Conservation (phyloP, 2,329 filamentous ascomycete genomes). For the Tolypocladium nubicola region DNA sequence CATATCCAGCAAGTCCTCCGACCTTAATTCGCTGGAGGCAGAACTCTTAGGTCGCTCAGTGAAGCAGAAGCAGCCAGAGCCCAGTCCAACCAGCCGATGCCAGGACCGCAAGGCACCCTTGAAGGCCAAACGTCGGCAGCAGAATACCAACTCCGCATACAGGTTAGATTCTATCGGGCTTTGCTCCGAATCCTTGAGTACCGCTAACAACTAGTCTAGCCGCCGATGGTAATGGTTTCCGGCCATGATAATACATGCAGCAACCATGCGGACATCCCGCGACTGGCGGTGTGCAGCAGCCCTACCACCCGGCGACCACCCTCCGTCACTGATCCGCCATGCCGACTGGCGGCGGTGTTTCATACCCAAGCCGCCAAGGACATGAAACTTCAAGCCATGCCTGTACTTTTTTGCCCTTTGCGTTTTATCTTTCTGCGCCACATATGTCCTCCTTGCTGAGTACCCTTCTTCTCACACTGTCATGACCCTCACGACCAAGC, state of each 20-base stretch:
- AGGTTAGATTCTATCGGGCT: constrained; percentile 15
- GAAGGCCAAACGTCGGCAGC: constrained; percentile 20
- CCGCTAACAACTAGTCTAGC: constrained; percentile 8
- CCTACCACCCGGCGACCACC: not conserved
- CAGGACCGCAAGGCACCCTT: constrained; percentile 7
- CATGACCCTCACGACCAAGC: constrained; percentile 17
- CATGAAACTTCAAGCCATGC: not conserved
- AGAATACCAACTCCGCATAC: constrained; percentile 26
- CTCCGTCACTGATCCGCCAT: not conserved
- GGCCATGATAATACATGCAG: not conserved
- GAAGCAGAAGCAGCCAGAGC: constrained; percentile 17
- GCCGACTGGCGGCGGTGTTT: not conserved
- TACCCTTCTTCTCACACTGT: not conserved
- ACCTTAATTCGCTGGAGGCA: constrained; percentile 26
- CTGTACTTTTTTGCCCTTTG: no score
- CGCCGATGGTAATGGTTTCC: constrained; percentile 21
- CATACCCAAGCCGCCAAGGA: not conserved
- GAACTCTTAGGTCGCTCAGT: constrained; percentile 23
- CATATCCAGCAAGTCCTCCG: constrained; percentile 21
- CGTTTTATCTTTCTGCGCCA: not conserved
- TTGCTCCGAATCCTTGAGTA: not conserved
- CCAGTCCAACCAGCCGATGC: constrained; percentile 8
- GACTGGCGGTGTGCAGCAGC: not conserved
- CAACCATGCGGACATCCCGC: not conserved
- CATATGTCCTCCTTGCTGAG: not conserved